Evolutionary conservation across 768 basidiomycete species (phyloP), one percentile per base, ranked within the genome.

Genomic region (Hirschioporus abietinus): DNA sequence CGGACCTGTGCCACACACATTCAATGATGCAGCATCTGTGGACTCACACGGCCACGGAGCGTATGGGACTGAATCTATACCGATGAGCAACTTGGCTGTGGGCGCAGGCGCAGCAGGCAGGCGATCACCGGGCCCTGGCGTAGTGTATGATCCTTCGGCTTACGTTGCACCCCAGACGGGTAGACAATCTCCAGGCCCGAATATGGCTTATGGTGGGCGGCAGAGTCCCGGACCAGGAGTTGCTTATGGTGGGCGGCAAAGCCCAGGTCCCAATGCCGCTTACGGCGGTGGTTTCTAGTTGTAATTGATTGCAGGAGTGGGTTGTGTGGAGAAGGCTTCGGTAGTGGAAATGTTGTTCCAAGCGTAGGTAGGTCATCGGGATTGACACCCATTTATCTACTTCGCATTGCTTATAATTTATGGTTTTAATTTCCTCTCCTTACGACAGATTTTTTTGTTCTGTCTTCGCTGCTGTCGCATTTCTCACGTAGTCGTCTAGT

Each of bases 1-100:
- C 27, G 90, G 90, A 1, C 89, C 91, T n/a, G 78, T 89, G 23
- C 89, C 90, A 7, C 83, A 83, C 63, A 82, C 90, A 1, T 81
- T 92, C 62, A 80, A 83, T 61, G 84, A 88, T 36, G 72, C 70
- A 24, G 70, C 65, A 36, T 58, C 65, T 34, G 23, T 61, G 23
- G 60, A 61, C 60, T 61, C 60, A 12, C 60, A 61, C 30, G 80
- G 80, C 25, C 82, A 80, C 79, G 70, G 63, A n/a, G 60, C 61
- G 1, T 72, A 73, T n/a, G 77, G 76, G 20, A 72, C 79, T 61
- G 91, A 93, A 73, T 82, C 84, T 4, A 89, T 90, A 63, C 88
- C 90, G 23, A 92, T 93, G 91, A 91, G 85, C 0, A 87, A 90
- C 72, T 82, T 88, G 82, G 71, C 76, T 4, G 76, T 75, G 65